Conservation (phyloP, 148 eudicot species). For the Cornus kousa region DNA sequence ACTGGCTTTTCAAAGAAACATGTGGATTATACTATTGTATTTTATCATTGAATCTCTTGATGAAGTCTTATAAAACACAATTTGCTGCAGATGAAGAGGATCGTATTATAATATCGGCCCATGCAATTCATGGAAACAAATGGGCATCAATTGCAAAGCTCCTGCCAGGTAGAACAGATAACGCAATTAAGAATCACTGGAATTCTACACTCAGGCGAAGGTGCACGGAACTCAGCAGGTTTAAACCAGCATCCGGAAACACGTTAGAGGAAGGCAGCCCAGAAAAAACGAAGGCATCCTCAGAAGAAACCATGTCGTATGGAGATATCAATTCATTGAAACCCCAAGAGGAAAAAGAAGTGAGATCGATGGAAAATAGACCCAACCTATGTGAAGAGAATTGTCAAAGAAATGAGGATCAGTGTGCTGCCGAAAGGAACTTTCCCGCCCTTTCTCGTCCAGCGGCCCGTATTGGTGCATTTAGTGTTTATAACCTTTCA, state of each 20-base stretch:
- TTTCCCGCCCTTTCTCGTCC: conserved; percentile 53
- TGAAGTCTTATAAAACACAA: conserved; percentile 4
- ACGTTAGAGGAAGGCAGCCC: conserved; percentile 31
- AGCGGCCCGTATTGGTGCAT: conserved; percentile 68
- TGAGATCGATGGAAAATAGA: conserved; percentile 20
- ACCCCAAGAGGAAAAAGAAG: conserved; percentile 29
- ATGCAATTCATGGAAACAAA: conserved; percentile 77
- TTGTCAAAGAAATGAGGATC: conserved; percentile 18
- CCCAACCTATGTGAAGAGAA: conserved; percentile 24
- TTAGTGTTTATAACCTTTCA: conserved; percentile 44
- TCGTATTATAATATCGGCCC: conserved; percentile 53
- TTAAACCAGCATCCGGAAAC: neutral
- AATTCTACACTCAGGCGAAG: conserved; percentile 73
- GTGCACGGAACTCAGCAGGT: conserved; percentile 21
- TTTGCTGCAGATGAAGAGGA: conserved; percentile 78
- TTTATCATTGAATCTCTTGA: neutral
- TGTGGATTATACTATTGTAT: no score
- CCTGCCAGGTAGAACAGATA: conserved; percentile 86
- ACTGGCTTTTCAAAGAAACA: no score
- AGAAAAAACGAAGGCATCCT: conserved; percentile 50
- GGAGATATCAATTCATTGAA: conserved; percentile 44
- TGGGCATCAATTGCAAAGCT: conserved; percentile 85
- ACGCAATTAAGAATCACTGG: conserved; percentile 91
- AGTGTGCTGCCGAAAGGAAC: conserved; percentile 21
- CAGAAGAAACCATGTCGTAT: conserved; percentile 59